Evolutionary conservation across 2,329 filamentous ascomycete genomes (phyloP), one percentile per base, ranked within the genome.

Genomic region (Colletotrichum costaricense): DNA sequence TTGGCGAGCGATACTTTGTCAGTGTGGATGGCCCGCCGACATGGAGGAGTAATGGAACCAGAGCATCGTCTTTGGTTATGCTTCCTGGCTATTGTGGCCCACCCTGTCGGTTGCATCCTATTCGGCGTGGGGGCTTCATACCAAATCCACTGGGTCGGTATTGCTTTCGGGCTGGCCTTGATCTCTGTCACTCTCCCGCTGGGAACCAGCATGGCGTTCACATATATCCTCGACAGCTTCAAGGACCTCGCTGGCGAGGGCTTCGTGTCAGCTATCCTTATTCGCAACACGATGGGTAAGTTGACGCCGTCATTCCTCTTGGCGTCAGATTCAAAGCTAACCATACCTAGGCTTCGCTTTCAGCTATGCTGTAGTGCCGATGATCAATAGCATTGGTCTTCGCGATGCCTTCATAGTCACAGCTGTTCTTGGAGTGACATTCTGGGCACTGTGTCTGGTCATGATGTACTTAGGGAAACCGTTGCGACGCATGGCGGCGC

Each of bases 21-120:
- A 9, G 22, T 78, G 11, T 67, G 60, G 16, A 73, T 79, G 26
- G 74, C 78, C 0, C 76, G 77, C 2, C 60, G 74, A 22, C 78
- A 77, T 22, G 72, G 73, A 8, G 78, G 78, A 0, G 73, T 79
- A 5, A 78, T 77, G 73, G 78, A 79, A 19, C 78, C 78, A 1
- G 78, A 79, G 58, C 76, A 79, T 9, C 77, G 78, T 1, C 74
- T 79, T 2, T 79, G 76, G 76, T 75, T 75, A 3, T 77, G 73
- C 14, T 49, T 49, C 42, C 19, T 49, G 42, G 42, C 42, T n/a
- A n/a, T 49, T 8, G 9, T 49, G 4, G 42, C 42, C 19, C 42
- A 49, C 11, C 42, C 42, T 4, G 42, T 49, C 8, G 42, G 42
- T n/a, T 49, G 42, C 42, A n/a, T 49, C 7, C 19, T 49, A 22